Evolutionary conservation across 2,329 filamentous ascomycete genomes (phyloP), one percentile per base, ranked within the genome.

Genomic region (Cladosporium sp.): DNA sequence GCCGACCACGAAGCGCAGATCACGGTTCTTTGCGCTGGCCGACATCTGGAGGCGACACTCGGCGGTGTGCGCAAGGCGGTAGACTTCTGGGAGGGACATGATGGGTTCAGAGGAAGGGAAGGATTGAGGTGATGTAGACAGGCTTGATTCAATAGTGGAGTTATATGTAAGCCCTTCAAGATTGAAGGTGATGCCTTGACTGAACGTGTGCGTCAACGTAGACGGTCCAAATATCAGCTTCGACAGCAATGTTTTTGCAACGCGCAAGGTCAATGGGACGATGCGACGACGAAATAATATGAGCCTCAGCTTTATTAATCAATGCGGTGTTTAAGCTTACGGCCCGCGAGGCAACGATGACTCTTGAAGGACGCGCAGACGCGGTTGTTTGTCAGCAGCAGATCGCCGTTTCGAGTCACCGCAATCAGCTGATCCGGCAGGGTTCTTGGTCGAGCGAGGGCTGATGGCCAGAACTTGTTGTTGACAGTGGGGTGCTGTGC

Each of bases 71-170:
- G 70, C 70, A 37, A 72, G 60, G 32, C 60, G 59, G 58, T 70
- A 71, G 45, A 69, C 69, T 59, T 72, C 66, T 56, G 62, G 62
- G 37, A 71, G 65, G 48, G 70, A 72, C 69, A 70, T 71, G 47
- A 24, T 37, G 47, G 15, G 7, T 13, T 48, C 25, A n/a, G n/a
- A 8, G n/a, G 28, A 24, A 19, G 8, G 28, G 3, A 32, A 32
- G 28, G 25, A n/a, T 45, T 8, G 42, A 45, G 22, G 42, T 45
- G 39, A 9, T 55, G 4, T 36, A 25, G 20, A 34, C 19, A 28
- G 35, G 53, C 49, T 49, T 48, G 47, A 10, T 39, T 25, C 42
- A 47, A 24, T 28, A 22, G 8, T 32, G 28, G 8, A 9, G 12
- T 32, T 4, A 10, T 32, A 32, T 32, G 28, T 28, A 12, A 25